A percentile compares a stretch with the other conserved stretches of the same genome.
Evolutionary conservation across 2,329 filamentous ascomycete genomes (phyloP).

Genomic region (Alternaria arbusti): DNA sequence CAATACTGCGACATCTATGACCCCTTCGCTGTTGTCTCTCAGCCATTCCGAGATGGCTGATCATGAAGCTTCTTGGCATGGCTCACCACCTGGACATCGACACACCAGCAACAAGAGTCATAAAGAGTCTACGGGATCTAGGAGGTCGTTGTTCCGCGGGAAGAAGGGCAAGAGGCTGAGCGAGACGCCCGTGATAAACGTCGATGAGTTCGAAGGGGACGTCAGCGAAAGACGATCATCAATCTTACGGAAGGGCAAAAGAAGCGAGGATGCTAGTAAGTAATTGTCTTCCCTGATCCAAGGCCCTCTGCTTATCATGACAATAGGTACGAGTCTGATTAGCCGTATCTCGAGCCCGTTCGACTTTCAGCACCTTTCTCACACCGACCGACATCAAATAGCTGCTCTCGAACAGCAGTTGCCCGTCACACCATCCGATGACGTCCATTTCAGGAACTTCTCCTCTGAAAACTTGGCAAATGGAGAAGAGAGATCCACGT

Average conservation of each 20-base stretch:
- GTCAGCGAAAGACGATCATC: constrained; percentile 36
- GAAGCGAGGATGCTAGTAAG: constrained; percentile 35
- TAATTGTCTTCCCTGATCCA: neutral
- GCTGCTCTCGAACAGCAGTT: constrained; percentile 57
- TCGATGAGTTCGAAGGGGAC: constrained; percentile 36
- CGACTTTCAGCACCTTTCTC: constrained; percentile 69
- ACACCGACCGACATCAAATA: constrained; percentile 63
- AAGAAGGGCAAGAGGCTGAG: constrained; percentile 45
- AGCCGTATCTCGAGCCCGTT: constrained; percentile 65
- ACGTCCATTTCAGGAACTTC: constrained; percentile 47
- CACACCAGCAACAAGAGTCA: constrained; percentile 27
- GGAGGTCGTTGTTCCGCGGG: constrained; percentile 43
- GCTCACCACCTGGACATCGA: constrained; percentile 34
- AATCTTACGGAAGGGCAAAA: constrained; percentile 42
- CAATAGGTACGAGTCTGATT: constrained; percentile 34
- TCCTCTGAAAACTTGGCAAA: constrained; percentile 32
- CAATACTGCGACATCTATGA: constrained; percentile 45
- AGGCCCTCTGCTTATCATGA: constrained; percentile 11
- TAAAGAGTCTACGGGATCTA: constrained; percentile 29
- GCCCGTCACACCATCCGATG: constrained; percentile 53
- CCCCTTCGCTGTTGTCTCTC: constrained; percentile 35
- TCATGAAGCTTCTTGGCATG: constrained; percentile 27
- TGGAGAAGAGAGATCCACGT: constrained; percentile 23
- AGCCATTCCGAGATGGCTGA: constrained; percentile 31
- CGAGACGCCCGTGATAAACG: constrained; percentile 30